Evolutionary conservation across 2,329 filamentous ascomycete species (phyloP).

Genomic region (Cercospora sp.): DNA sequence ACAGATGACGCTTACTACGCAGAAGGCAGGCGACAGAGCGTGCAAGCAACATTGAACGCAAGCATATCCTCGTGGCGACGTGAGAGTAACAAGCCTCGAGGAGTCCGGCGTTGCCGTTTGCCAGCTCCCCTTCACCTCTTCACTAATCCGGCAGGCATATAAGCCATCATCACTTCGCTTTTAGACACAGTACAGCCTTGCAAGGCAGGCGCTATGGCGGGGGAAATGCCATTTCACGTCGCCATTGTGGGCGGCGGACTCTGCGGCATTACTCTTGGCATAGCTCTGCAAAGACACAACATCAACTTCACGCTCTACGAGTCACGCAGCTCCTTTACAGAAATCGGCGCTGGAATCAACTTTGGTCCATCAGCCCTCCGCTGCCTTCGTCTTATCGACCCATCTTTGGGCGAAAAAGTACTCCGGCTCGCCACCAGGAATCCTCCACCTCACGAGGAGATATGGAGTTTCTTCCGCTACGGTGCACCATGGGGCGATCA

Average conservation of each 20-base stretch:
- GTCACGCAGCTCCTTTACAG: constrained; percentile 53
- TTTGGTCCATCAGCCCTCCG: constrained; percentile 77
- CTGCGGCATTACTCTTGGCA: constrained; percentile 56
- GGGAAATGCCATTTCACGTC: constrained; percentile 20
- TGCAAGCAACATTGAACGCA: neutral
- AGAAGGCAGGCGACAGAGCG: neutral
- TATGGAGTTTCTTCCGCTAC: constrained; percentile 45
- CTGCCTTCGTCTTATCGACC: constrained; percentile 80
- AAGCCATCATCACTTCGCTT: neutral
- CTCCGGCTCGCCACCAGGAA: constrained; percentile 44
- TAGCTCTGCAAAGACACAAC: constrained; percentile 47
- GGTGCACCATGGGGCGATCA: constrained; percentile 33
- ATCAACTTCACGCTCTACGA: constrained; percentile 38
- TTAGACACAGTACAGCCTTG: neutral
- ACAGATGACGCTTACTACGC: neutral
- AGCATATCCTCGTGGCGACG: neutral
- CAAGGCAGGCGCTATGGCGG: neutral
- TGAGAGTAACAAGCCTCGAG: neutral
- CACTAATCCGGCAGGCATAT: neutral
- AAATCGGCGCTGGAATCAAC: constrained; percentile 60
- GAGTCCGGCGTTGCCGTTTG: neutral
- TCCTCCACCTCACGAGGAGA: constrained; percentile 36
- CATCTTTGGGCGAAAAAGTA: constrained; percentile 39
- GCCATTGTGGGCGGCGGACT: constrained; percentile 63
- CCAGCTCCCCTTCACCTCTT: neutral